Base-by-base conservation (phyloP, 176 grass and related monocot species). In the Musa troglodytarum region DNA sequence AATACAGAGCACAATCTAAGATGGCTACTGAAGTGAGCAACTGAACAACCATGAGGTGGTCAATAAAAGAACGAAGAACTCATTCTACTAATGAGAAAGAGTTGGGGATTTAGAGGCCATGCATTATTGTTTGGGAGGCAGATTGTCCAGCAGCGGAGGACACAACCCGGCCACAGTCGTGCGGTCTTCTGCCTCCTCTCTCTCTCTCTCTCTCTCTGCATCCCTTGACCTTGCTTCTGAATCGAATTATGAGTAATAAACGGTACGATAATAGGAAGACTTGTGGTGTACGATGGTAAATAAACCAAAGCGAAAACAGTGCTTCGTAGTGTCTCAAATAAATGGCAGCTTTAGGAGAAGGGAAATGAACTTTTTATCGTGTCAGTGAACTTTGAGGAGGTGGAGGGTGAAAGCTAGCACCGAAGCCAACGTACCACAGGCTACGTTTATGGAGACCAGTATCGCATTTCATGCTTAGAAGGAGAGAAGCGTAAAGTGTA, bases 121-220 rank as follows among this genome's bases (percentile, higher is more conserved):
- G 73, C 73, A 75, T 75, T 61, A 74, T 74, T 74, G 73, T 17
- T 59, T 28, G 53, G 52, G 34, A 43, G 25, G 54, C 24, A 75
- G 73, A 61, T 61, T 75, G 73, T 75, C 53, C 73, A 12, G 16
- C 25, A 59, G 73, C 29, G 54, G 26, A 29, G n/a, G 73, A 56
- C 73, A 75, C 34, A 43, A 43, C 34, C 34, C 34, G 34, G 9
- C 43, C 65, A 51, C 73, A 61, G 73, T 12, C 54, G 73, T 59
- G 54, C 25, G 72, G 34, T 43, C 34, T 5, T 43, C 34, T 43
- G 34, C 4, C 25, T 58, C 28, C 12, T 9, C 53, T 3, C 11
- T 17, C 54, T 20, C 26, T 23, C 52, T 9, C 72, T 26, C 52
- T 55, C 11, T 9, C 72, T 34, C 13, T n/a, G 11, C 11, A 5